A percentile compares a stretch with the other conserved stretches of the same genome.
Evolutionary conservation across 2,329 filamentous ascomycete species (phyloP).

Genomic region (Colletotrichum nymphaeae): DNA sequence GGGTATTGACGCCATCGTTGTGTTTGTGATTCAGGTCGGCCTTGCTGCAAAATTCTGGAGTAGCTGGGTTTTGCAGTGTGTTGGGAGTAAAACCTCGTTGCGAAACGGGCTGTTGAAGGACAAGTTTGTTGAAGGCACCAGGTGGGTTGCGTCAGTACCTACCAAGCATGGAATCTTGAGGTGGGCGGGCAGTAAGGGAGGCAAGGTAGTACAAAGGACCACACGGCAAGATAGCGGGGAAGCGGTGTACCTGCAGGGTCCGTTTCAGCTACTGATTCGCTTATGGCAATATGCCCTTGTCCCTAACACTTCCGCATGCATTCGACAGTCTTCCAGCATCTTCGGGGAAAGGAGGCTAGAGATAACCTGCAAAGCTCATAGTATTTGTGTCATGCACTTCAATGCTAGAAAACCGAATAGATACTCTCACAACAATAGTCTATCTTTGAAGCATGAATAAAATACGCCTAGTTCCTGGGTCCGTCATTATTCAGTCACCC

Average conservation of each 20-base stretch:
- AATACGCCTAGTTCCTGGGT: no score
- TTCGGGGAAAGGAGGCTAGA: background rate
- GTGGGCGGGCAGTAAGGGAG: background rate
- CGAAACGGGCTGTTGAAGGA: slow-evolving; percentile 14
- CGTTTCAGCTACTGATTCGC: slow-evolving; percentile 33
- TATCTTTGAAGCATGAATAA: background rate
- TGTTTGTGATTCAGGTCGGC: slow-evolving; percentile 9
- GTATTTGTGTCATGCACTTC: background rate
- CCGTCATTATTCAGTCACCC: no score
- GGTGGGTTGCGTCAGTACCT: slow-evolving; percentile 33
- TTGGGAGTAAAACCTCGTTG: slow-evolving; percentile 8
- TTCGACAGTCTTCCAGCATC: slow-evolving; percentile 22
- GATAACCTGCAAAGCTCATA: background rate
- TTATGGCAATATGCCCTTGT: slow-evolving; percentile 23
- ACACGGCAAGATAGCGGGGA: slow-evolving; percentile 29
- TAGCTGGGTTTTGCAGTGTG: background rate
- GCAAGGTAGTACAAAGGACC: slow-evolving; percentile 28
- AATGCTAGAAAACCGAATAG: background rate
- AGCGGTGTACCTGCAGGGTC: slow-evolving; percentile 36
- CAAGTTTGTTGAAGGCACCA: slow-evolving; percentile 37
- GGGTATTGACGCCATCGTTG: slow-evolving; percentile 65
- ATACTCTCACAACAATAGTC: background rate
- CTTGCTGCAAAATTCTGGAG: slow-evolving; percentile 29
- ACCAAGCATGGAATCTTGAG: slow-evolving; percentile 3
- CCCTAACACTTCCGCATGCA: background rate